A percentile compares a stretch with the other conserved stretches of the same genome.
Conservation (phyloP, 805 yeast species). For the Brettanomyces naardenensis region DNA sequence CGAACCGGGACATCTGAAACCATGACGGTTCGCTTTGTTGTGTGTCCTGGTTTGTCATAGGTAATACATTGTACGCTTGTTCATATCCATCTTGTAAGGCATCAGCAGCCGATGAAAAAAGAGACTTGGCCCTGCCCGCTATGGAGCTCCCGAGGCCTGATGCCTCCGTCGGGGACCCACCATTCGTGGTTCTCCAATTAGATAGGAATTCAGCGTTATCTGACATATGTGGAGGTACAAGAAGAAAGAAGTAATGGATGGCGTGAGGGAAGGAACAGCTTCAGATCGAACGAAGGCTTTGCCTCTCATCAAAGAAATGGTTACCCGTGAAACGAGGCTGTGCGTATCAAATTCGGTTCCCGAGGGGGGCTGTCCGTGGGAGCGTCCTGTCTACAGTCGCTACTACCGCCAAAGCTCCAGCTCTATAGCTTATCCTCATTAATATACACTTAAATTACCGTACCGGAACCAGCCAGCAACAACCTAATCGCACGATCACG, state of each 20-base stretch:
- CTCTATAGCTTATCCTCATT: too few relatives aligned
- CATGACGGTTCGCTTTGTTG: conserved; percentile 61
- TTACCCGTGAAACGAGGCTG: too few relatives aligned
- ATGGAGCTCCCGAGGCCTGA: conserved; percentile 4
- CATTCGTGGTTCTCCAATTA: conserved; percentile 18
- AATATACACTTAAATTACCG: too few relatives aligned
- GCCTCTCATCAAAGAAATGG: too few relatives aligned
- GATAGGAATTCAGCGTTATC: conserved; percentile 21
- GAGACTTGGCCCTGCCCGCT: conserved; percentile 4
- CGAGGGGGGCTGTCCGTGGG: too few relatives aligned
- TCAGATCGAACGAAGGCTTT: too few relatives aligned
- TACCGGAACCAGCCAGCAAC: too few relatives aligned
- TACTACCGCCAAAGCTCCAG: too few relatives aligned
- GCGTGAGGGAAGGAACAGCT: not conserved
- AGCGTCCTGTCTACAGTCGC: too few relatives aligned
- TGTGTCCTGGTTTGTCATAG: conserved; percentile 49
- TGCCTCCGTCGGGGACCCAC: conserved; percentile 2
- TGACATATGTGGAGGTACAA: conserved; percentile 8
- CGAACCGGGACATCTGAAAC: conserved; percentile 72
- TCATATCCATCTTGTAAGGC: conserved; percentile 28
- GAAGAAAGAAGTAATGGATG: not conserved
- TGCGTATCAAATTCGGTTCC: too few relatives aligned
- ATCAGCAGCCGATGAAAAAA: conserved; percentile 13
- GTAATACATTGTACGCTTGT: conserved; percentile 58
- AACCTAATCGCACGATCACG: too few relatives aligned